Percentiles rank a stretch among this genome's conserved stretches.
These are phyloP conservation scores for Solanum tacnaense DNA, from an alignment of 257 asterid species.

Conservation along the genomic window DNA sequence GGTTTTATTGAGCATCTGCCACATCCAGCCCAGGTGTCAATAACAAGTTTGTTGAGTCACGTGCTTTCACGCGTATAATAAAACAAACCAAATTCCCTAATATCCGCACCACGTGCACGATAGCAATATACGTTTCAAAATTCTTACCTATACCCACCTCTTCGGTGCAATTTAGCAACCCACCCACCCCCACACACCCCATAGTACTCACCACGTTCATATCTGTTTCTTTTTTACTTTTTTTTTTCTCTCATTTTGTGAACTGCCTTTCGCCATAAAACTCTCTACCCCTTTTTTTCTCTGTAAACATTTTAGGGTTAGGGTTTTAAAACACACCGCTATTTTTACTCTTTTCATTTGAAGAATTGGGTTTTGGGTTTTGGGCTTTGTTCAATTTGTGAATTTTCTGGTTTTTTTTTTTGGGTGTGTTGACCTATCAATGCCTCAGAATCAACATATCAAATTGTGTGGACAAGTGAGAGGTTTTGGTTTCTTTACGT, in stretches of 20 bases:
- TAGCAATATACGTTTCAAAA: conserved; percentile 3
- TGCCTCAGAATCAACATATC: conserved; percentile 21
- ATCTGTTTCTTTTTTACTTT: conserved; percentile 11
- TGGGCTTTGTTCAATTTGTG: neutral
- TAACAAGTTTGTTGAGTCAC: conserved; percentile 1
- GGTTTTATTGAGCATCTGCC: neutral
- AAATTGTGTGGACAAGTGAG: conserved; percentile 3
- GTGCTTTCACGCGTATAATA: conserved; percentile 2
- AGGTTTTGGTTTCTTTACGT: conserved; percentile 15
- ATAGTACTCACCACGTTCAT: conserved; percentile 3
- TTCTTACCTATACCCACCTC: conserved; percentile 1
- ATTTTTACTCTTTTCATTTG: neutral
- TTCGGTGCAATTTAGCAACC: conserved; percentile 37
- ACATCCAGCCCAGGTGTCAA: neutral
- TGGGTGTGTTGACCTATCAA: conserved; percentile 16
- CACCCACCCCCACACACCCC: neutral
- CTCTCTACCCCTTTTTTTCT: neutral
- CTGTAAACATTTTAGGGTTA: conserved; percentile 15
- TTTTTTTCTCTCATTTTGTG: neutral
- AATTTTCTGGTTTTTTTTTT: neutral
- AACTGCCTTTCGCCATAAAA: conserved; percentile 22
- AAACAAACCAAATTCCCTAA: neutral
- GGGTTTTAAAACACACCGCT: conserved; percentile 24
- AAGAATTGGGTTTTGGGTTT: conserved; percentile 23
- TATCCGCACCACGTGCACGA: conserved; percentile 19